Conservation (phyloP, 805 yeast genomes). For the Candida wancherniae region DNA sequence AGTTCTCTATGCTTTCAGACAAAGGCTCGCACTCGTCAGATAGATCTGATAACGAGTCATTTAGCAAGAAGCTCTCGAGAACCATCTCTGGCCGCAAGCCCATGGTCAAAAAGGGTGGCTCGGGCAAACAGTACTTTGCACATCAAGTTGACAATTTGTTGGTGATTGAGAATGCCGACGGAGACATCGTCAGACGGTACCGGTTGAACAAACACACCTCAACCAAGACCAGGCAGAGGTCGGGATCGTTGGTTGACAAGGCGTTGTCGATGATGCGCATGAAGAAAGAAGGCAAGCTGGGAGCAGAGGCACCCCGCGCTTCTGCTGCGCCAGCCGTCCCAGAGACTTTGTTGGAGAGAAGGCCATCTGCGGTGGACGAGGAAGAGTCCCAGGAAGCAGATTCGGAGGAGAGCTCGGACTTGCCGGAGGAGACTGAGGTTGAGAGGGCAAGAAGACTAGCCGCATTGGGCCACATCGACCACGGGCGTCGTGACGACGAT, state of each 20-base stretch:
- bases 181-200: constrained; percentile 84
- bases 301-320: constrained; percentile 3
- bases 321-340: no score
- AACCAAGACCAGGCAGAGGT: constrained; percentile 25
- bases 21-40: constrained; percentile 4
- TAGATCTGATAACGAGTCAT: constrained; percentile 13
- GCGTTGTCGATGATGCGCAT: constrained; percentile 57
- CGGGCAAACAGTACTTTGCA: constrained; percentile 45
- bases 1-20: constrained; percentile 27
- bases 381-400: constrained; percentile 7
- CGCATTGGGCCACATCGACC: constrained; percentile 45
- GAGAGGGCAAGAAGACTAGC: constrained; percentile 61
- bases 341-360: no score
- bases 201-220: constrained; percentile 53
- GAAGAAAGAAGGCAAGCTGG: constrained; percentile 19
- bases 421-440: constrained; percentile 53
- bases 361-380: constrained; percentile 1
- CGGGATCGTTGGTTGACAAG: constrained; percentile 38
- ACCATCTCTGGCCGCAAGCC: constrained; percentile 19
- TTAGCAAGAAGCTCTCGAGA: constrained; percentile 12
- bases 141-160: constrained; percentile 74
- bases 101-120: constrained; percentile 27
- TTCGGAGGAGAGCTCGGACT: constrained; percentile 15
- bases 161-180: constrained; percentile 84
- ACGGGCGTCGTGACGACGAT: constrained; percentile 40